Evolutionary conservation across 768 basidiomycete species (phyloP), one percentile per base, ranked within the genome.

Genomic region (Termitomyces heimii): DNA sequence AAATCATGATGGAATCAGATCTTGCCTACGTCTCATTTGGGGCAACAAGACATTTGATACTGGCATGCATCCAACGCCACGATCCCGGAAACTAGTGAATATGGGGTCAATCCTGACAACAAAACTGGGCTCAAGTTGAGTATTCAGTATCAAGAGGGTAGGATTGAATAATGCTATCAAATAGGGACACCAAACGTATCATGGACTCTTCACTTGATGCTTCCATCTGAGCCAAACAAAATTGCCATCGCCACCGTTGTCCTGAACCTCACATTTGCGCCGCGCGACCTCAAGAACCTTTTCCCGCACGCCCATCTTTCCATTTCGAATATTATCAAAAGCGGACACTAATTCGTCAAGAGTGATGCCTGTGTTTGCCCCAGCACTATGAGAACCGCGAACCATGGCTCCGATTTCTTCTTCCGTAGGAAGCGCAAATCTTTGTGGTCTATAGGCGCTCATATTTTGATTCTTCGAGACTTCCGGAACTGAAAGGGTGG

Each of bases 281-380:
- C 74, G 66, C 13, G 89, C 79, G 47, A 97, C 83, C 61, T 94
- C 93, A 35, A 81, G 61, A 22, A 96, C 76, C 73, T 94, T 97
- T 64, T 86, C 85, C 64, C 71, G 75, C 2, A 92, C 82, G 28
- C 90, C 92, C 46, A 75, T 66, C 71, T 83, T 83, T 29, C 80
- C 75, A 60, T 72, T 66, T 31, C 77, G 76, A 48, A 79, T 59
- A 29, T 75, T 70, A 40, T 77, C 71, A 60, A 85, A 85, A 65
- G 78, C 78, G 26, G 76, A 70, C 5, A 91, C 64, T 44, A 94
- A 68, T 64, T 94, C 90, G 35, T 82, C 75, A 53, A 81, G 67
- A 8, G 78, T 86, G 28, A 89, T 63, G 20, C 82, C 82, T 59
- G 81, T 82, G 24, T 77, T 78, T 20, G 85, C 86, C 55, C 84